Conservation (phyloP, 441 rosid genomes). For the Metrosideros polymorpha region DNA sequence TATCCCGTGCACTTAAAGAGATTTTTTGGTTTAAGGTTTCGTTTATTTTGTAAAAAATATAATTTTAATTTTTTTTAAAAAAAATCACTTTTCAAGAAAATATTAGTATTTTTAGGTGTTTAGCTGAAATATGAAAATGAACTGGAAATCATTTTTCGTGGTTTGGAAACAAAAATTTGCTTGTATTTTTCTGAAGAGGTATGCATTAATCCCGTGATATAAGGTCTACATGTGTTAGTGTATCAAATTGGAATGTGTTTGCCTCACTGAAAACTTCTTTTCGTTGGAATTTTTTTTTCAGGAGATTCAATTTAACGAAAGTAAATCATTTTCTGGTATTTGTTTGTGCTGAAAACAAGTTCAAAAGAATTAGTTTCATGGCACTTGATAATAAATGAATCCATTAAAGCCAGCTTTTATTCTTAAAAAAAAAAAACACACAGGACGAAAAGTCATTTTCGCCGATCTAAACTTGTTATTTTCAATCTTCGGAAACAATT, state of each 20-base stretch:
- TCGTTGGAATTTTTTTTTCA: not conserved
- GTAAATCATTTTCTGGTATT: not conserved
- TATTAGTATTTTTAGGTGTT: no score
- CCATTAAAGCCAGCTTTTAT: not conserved
- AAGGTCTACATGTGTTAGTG: not conserved
- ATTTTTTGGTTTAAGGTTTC: not conserved
- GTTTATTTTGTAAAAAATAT: rapidly evolving
- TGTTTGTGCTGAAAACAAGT: not conserved
- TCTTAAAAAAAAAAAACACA: not conserved
- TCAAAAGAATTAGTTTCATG: not conserved
- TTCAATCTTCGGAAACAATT: not conserved
- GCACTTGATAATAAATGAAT: not conserved
- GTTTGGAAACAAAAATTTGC: no score
- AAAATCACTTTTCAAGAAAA: not conserved
- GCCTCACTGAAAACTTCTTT: not conserved
- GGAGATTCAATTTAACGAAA: not conserved
- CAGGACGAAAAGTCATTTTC: not conserved
- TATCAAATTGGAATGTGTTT: not conserved
- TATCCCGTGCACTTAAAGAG: not conserved
- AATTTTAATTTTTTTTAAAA: not conserved
- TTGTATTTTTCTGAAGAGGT: not conserved
- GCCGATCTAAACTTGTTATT: not conserved
- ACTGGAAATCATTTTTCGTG: no score
- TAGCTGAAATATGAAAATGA: no score
- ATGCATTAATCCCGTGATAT: not conserved